Evolutionary conservation across 805 yeast genomes (phyloP).

Genomic region (Clavispora asparagi): DNA sequence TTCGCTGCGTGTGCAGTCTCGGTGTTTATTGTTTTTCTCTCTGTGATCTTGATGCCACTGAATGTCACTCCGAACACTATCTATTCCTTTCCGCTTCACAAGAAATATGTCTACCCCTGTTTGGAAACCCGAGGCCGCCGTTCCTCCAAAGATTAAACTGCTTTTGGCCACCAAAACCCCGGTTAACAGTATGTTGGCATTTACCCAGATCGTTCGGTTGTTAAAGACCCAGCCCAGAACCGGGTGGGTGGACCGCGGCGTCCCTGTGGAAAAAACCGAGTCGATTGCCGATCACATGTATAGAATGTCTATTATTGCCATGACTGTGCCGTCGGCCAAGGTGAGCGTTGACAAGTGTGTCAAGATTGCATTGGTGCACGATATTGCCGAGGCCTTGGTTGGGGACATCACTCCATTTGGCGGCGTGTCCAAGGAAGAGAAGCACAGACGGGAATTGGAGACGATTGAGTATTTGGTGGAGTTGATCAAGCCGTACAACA

Average conservation of each 20-base stretch:
- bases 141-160: slow-evolving; percentile 42
- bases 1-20: not conserved
- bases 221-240: slow-evolving; percentile 83
- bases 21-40: not conserved
- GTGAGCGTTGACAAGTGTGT: slow-evolving; percentile 67
- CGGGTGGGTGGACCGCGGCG: slow-evolving; percentile 80
- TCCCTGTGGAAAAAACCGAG: slow-evolving; percentile 50
- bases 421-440: slow-evolving; percentile 66
- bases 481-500: slow-evolving; percentile 61
- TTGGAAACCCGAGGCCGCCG: slow-evolving; percentile 54
- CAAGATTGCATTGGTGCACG: slow-evolving; percentile 85
- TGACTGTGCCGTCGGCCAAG: slow-evolving; percentile 54
- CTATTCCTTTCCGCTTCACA: not conserved
- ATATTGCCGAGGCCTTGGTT: slow-evolving; percentile 88
- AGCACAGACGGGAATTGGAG: slow-evolving; percentile 72
- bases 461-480: slow-evolving; percentile 64
- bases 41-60: not conserved
- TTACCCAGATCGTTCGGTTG: slow-evolving; percentile 61
- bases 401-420: slow-evolving; percentile 90
- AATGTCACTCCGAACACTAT: not conserved
- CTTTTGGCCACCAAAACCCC: slow-evolving; percentile 28
- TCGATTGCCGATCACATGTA: slow-evolving; percentile 95
- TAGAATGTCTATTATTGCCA: slow-evolving; percentile 78
- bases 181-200: slow-evolving; percentile 49
- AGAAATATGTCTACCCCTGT: slow-evolving; percentile 10